These are phyloP conservation scores for Mycena sanguinolenta DNA, from an alignment of 768 basidiomycete species.

Conservation along the genomic window DNA sequence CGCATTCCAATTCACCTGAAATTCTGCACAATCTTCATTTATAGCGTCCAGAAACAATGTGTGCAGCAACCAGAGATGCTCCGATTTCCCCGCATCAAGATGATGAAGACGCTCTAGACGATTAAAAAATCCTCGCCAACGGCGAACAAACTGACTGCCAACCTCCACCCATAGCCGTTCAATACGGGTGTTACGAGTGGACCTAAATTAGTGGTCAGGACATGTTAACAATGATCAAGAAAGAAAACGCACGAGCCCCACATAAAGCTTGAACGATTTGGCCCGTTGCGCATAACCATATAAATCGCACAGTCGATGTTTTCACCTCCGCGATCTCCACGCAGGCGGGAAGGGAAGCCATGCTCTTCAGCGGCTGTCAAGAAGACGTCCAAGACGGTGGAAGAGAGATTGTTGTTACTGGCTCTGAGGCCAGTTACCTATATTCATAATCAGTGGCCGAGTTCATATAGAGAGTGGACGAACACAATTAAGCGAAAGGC, in stretches of 20 bases:
- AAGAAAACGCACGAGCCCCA: constrained; percentile 18
- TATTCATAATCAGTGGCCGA: too few relatives aligned
- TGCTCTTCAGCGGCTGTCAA: neutral
- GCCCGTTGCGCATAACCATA: too few relatives aligned
- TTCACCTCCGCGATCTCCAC: constrained; percentile 44
- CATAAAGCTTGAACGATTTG: too few relatives aligned
- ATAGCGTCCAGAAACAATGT: too few relatives aligned
- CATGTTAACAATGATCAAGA: too few relatives aligned
- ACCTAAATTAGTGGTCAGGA: neutral
- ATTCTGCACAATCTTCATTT: too few relatives aligned
- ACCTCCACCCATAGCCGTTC: constrained; percentile 1
- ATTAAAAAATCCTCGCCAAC: neutral
- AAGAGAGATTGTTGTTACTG: too few relatives aligned
- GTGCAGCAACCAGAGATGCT: too few relatives aligned
- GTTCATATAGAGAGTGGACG: too few relatives aligned
- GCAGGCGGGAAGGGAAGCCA: constrained; percentile 37
- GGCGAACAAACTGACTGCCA: neutral
- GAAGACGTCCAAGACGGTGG: constrained; percentile 12
- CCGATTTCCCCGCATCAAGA: neutral
- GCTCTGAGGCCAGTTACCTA: too few relatives aligned
- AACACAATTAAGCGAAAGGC: too few relatives aligned
- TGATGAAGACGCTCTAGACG: neutral
- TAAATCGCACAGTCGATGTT: constrained; percentile 42
- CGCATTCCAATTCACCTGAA: too few relatives aligned
- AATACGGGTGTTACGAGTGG: neutral